phyloP scores from a whole-genome alignment of 75 land plant species.

The Isoetes taiwanensis region DNA sequence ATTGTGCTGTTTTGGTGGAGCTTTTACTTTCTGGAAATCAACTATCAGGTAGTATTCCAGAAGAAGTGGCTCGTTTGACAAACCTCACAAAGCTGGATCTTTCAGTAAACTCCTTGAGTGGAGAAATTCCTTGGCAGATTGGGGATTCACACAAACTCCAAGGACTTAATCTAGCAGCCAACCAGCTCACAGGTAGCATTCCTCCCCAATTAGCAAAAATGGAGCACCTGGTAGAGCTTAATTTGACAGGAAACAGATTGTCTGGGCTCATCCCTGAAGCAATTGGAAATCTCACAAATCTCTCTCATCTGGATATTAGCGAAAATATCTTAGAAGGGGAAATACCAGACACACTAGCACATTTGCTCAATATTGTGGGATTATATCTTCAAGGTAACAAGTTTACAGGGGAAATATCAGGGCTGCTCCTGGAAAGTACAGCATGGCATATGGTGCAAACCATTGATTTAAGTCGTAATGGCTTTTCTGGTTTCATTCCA shows the following conservation, averaged over 20 bases:
- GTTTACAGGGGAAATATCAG: slow-evolving; percentile 14
- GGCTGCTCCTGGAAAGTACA: slow-evolving; percentile 15
- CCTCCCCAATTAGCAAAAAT: slow-evolving; percentile 16
- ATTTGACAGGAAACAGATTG: slow-evolving; percentile 37
- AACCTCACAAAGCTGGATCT: slow-evolving; percentile 53
- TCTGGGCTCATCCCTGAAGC: slow-evolving; percentile 44
- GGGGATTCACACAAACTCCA: slow-evolving; percentile 20
- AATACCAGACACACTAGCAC: slow-evolving; percentile 32
- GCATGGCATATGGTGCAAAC: slow-evolving; percentile 20
- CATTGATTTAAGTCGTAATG: slow-evolving; percentile 17
- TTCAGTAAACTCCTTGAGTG: slow-evolving; percentile 45
- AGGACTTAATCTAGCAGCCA: slow-evolving; percentile 34
- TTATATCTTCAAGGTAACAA: slow-evolving; percentile 10
- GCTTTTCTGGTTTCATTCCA: slow-evolving; percentile 18
- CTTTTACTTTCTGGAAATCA: slow-evolving; percentile 38
- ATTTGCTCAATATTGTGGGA: slow-evolving; percentile 12
- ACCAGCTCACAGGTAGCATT: slow-evolving; percentile 28
- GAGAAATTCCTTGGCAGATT: slow-evolving; percentile 38
- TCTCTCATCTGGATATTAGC: slow-evolving; percentile 43
- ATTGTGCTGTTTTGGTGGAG: slow-evolving; percentile 36
- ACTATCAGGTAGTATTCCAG: slow-evolving; percentile 45
- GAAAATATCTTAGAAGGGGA: slow-evolving; percentile 26
- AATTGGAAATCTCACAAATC: slow-evolving; percentile 20
- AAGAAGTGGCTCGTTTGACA: slow-evolving; percentile 23
- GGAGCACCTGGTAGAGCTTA: slow-evolving; percentile 39